A percentile compares a stretch with the other conserved stretches of the same genome.
Conservation (phyloP, 495 filamentous ascomycete genomes). For the Aspergillus sclerotioniger region DNA sequence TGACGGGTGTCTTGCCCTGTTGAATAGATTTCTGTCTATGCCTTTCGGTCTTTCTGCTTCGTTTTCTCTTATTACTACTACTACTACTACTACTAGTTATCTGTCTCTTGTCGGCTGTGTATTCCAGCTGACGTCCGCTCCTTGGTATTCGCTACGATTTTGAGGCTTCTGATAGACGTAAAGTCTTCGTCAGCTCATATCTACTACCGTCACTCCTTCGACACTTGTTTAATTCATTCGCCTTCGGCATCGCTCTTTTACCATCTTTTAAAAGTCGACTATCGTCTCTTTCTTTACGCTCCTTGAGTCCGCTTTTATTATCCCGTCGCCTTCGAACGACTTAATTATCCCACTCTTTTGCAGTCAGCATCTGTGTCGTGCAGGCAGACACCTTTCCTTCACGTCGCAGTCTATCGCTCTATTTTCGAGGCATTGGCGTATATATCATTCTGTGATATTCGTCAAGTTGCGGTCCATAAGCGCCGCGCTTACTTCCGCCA, state of each 20-base stretch:
- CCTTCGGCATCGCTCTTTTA: neutral
- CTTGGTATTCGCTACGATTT: constrained; percentile 19
- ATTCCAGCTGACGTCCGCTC: constrained; percentile 32
- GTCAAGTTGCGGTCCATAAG: neutral
- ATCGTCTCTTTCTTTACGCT: constrained; percentile 8
- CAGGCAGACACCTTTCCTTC: constrained; percentile 23
- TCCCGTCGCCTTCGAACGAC: neutral
- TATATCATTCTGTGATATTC: neutral
- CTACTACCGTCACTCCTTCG: constrained; percentile 4
- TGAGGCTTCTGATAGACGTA: neutral
- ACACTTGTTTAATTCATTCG: neutral
- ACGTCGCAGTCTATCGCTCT: neutral
- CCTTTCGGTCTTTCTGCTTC: constrained; percentile 13
- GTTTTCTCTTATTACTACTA: constrained; percentile 5
- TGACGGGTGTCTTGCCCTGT: neutral
- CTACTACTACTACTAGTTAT: constrained; percentile 10
- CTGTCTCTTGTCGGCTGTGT: constrained; percentile 22
- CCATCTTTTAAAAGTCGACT: neutral
- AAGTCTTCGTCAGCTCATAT: neutral
- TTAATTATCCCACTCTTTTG: constrained; percentile 1
- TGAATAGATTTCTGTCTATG: constrained; percentile 14
- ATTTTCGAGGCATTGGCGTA: neutral
- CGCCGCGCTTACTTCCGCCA: neutral
- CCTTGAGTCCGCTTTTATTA: neutral
- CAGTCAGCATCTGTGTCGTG: constrained; percentile 16